Base-by-base conservation (phyloP, 305 asterid genomes). In the Rubia tinctorum region DNA sequence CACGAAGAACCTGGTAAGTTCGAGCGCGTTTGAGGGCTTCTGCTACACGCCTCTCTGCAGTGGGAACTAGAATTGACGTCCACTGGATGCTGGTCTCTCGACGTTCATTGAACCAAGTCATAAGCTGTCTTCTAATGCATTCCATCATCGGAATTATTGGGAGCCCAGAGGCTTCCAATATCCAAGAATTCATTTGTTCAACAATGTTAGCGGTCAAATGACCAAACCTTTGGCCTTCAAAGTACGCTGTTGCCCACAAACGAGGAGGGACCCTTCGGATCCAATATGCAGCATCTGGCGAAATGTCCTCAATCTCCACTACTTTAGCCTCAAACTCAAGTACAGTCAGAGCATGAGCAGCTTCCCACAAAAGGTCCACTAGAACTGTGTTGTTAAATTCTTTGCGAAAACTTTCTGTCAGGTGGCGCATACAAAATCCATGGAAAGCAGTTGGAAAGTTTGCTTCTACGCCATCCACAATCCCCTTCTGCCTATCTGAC, bases 61-160 rank as follows among this genome's bases (percentile, higher is more conserved):
- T 79, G 1, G 98, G 99, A 37, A 88, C 98, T 1, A 95, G 96
- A 71, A 95, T 90, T 9, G 99, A 90, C 2, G 98, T 86, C 99
- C 99, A 95, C 82, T 89, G 97, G 97, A 92, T 95, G 71, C 99
- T 89, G 7, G 86, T 87, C 82, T 95, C 98, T 18, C 99, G 87
- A 3, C 99, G 97, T 73, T 95, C 99, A 18, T 92, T 89, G 86
- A 92, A 95, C 99, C 97, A 92, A 13, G 96, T 89, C 98, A 95
- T 92, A 47, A 95, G 91, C 86, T 92, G 98, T 81, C 98, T 82
- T 67, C 98, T 78, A 40, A 95, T 92, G 87, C 96, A 89, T 81
- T 95, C 99, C 96, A 92, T 88, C 98, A 95, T 95, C 77, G 90
- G 97, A 59, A 95, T 83, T 69, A 92, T 87, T 0, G 98, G 99